Base-by-base conservation (phyloP, 331 rosid genomes). In the Arachis monticola region DNA sequence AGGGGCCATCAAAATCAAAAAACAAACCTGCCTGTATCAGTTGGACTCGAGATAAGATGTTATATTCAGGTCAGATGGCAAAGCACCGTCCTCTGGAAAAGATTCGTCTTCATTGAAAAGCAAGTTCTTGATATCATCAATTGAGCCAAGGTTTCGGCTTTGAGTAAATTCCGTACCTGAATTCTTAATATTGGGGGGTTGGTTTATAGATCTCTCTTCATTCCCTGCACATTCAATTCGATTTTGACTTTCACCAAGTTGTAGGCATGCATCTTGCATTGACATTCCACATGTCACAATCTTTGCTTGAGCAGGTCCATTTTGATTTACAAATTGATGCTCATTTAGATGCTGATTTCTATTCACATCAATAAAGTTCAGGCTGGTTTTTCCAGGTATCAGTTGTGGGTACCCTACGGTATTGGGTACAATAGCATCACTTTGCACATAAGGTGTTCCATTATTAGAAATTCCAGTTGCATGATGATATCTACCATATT, bases 1-100 rank as follows among this genome's bases (percentile, higher is more conserved):
- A 78, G 31, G 85, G 56, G 76, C 71, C 45, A 42, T 85, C 90
- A 40, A 76, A 83, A 80, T 84, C 93, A 78, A 59, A 77, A 3
- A 67, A 12, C 40, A 63, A 80, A 60, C 72, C 72, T 50, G 31
- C 82, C 82, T 0, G 74, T 5, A 10, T 87, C 95, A 35, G 62
- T 57, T 3, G 83, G 58, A 70, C 64, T 5, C 27, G n/a, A 70
- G 57, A 63, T 69, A 83, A 10, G 27, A 78, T 50, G 72, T 52
- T 2, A 64, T 14, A 46, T 80, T 77, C 30, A 63, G 53, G 14
- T 82, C 84, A 68, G 79, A 65, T 0, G 81, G 60, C 81, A 82
- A 10, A 52, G 74, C 78, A 17, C 32, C 78, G 64, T 2, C 85
- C 50, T 30, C 57, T 0, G 77, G 82, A 63, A 11, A 44, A 38